Evolutionary conservation across 2,329 filamentous ascomycete species (phyloP).

Genomic region (Cercospora sp.): DNA sequence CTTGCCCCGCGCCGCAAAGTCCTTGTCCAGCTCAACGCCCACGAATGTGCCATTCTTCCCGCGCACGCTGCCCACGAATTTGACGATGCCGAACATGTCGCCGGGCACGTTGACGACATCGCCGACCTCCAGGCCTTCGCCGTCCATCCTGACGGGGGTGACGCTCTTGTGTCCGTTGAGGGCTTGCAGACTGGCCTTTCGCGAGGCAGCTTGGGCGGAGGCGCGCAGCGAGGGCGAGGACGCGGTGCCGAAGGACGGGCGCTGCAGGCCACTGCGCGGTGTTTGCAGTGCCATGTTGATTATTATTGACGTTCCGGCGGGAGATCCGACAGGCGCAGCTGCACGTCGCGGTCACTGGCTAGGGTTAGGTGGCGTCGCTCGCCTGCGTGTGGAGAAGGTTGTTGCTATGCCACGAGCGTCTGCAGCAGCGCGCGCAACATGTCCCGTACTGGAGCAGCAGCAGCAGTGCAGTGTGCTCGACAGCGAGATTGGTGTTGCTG

Average conservation of each 20-base stretch:
- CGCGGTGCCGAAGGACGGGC: constrained; percentile 45
- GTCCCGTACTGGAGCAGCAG: background rate
- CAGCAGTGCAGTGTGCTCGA: background rate
- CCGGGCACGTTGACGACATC: constrained; percentile 90
- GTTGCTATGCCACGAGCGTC: constrained; percentile 4
- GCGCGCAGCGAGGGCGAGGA: constrained; percentile 48
- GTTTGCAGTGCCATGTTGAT: constrained; percentile 46
- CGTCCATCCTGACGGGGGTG: constrained; percentile 46
- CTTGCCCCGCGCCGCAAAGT: constrained; percentile 83
- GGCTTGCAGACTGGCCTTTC: constrained; percentile 71
- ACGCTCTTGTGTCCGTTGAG: constrained; percentile 61
- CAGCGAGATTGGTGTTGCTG: background rate
- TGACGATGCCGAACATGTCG: constrained; percentile 85
- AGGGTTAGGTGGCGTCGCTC: background rate
- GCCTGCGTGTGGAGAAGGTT: background rate
- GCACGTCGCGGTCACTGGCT: background rate
- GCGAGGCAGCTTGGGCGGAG: constrained; percentile 54
- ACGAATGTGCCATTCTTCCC: constrained; percentile 91
- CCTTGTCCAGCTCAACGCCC: constrained; percentile 81
- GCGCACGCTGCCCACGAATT: constrained; percentile 81
- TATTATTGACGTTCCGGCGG: background rate
- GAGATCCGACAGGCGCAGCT: background rate
- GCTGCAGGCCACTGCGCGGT: constrained; percentile 42
- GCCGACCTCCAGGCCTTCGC: constrained; percentile 66
- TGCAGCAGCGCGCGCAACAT: background rate